Evolutionary conservation across 139 green algal genomes (phyloP).

Genomic region (Zygnema cylindricum): DNA sequence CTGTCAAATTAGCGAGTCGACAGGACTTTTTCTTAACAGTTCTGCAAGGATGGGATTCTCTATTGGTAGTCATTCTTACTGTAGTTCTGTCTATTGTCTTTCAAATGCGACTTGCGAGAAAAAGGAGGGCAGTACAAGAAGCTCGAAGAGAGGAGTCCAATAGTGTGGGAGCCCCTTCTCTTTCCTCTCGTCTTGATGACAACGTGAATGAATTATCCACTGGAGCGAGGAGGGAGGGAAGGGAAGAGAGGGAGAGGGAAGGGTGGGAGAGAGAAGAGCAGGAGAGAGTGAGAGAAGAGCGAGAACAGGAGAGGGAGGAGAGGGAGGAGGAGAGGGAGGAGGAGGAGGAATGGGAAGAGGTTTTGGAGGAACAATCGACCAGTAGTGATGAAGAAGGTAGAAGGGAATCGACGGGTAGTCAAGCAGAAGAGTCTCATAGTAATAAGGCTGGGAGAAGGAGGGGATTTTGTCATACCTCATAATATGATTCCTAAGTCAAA

Average conservation of each 20-base stretch:
- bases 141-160: background rate
- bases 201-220: background rate
- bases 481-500: no score
- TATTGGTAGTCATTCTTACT: background rate
- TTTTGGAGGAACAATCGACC: no score
- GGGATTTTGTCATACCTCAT: no score
- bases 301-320: constrained; percentile 30
- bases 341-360: no score
- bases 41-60: background rate
- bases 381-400: no score
- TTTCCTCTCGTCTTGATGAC: background rate
- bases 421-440: no score
- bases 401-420: no score
- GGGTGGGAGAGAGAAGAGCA: no score
- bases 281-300: constrained; percentile 1
- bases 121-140: background rate
- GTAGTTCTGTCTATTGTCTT: background rate
- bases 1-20: background rate
- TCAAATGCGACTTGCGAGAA: background rate
- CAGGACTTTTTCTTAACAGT: background rate
- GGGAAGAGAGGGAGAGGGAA: no score
- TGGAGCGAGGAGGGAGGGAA: no score
- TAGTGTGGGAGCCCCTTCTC: background rate
- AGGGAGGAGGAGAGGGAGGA: constrained; percentile 46
- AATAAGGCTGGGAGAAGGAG: no score